These are phyloP conservation scores for Dendrobium officinale DNA, from an alignment of 106 monocot species.

Conservation along the genomic window DNA sequence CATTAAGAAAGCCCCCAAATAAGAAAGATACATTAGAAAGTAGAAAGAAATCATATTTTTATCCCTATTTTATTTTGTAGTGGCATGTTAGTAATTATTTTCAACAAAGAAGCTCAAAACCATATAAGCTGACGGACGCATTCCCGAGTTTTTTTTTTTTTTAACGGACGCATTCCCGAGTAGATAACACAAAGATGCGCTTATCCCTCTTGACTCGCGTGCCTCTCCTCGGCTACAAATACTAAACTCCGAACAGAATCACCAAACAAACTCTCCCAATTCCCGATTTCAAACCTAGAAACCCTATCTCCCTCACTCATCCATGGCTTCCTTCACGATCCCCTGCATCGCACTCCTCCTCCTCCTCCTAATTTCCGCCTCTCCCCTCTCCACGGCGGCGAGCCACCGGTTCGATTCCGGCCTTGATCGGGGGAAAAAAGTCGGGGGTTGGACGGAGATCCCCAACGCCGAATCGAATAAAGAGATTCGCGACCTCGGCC, in stretches of 20 bases:
- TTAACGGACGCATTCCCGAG: too few relatives aligned
- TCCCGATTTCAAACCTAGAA: too few relatives aligned
- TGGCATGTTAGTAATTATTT: too few relatives aligned
- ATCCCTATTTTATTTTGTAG: too few relatives aligned
- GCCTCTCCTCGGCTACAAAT: neutral
- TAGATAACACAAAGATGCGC: too few relatives aligned
- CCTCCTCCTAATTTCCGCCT: conserved; percentile 6
- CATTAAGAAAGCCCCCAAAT: too few relatives aligned
- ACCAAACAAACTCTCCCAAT: neutral
- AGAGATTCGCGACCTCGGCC: conserved; percentile 28
- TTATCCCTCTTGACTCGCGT: neutral
- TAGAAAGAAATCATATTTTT: too few relatives aligned
- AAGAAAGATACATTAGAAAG: too few relatives aligned
- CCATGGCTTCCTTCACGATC: neutral
- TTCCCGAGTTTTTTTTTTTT: too few relatives aligned
- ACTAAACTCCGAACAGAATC: neutral
- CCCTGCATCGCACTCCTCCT: neutral
- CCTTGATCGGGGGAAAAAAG: neutral
- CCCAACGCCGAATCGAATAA: conserved; percentile 24
- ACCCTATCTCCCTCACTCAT: neutral
- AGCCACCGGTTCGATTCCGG: neutral
- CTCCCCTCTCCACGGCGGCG: neutral
- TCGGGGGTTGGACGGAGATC: conserved; percentile 28
- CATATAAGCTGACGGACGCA: too few relatives aligned
- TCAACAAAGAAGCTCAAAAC: neutral